Conservation (phyloP, 2,329 filamentous ascomycete genomes). For the Hypoxylon sp. region DNA sequence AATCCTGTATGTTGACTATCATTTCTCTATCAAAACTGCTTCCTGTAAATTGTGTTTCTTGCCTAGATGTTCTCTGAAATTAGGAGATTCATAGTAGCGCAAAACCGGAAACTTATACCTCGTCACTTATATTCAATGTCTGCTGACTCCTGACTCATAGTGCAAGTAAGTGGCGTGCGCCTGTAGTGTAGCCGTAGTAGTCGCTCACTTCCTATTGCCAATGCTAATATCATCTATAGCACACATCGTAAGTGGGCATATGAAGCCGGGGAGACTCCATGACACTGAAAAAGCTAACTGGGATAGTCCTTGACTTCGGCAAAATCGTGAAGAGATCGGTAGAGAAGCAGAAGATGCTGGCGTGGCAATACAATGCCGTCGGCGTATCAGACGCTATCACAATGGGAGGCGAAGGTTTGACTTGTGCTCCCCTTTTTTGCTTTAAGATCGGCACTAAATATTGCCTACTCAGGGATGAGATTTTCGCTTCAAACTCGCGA, state of each 20-base stretch:
- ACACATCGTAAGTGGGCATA: conserved; percentile 51
- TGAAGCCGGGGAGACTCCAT: background rate
- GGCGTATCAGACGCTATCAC: conserved; percentile 93
- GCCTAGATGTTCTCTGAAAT: conserved; percentile 2
- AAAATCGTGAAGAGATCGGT: conserved; percentile 89
- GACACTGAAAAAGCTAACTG: conserved; percentile 30
- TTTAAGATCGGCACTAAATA: conserved; percentile 8
- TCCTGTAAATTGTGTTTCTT: background rate
- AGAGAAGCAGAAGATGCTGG: conserved; percentile 87
- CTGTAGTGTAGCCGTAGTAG: background rate
- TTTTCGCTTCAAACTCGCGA: conserved; percentile 93
- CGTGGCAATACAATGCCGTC: conserved; percentile 94
- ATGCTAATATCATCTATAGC: conserved; percentile 43
- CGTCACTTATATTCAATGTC: background rate
- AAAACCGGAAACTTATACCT: background rate
- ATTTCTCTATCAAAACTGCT: conserved; percentile 3
- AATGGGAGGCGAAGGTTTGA: conserved; percentile 89
- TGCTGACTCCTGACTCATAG: conserved; percentile 39
- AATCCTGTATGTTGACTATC: conserved; percentile 77
- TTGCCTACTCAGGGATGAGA: conserved; percentile 78
- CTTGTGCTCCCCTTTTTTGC: background rate
- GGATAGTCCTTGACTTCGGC: conserved; percentile 83
- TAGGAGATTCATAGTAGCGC: background rate
- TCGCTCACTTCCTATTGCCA: conserved; percentile 1
- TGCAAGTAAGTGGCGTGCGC: conserved; percentile 50